Evolutionary conservation across 768 basidiomycete genomes (phyloP).

Genomic region (Kwoniella sp.): DNA sequence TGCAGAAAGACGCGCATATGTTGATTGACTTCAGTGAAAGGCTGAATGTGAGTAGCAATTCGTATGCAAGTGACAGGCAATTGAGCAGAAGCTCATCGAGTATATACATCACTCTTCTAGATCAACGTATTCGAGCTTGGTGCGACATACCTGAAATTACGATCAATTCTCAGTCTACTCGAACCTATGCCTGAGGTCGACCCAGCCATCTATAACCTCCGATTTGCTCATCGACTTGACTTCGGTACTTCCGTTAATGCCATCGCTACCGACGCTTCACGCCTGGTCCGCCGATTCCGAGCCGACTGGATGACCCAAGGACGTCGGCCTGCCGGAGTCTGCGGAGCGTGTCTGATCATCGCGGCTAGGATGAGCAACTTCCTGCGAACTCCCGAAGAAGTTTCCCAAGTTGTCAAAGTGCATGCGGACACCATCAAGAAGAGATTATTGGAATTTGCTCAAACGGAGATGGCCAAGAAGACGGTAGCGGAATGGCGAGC

Average conservation of each 20-base stretch:
- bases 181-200: slow-evolving; percentile 72
- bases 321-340: slow-evolving; percentile 93
- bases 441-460: slow-evolving; percentile 90
- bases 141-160: slow-evolving; percentile 88
- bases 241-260: slow-evolving; percentile 70
- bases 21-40: slow-evolving; percentile 98
- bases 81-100: background rate
- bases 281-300: slow-evolving; percentile 90
- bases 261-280: slow-evolving; percentile 89
- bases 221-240: slow-evolving; percentile 90
- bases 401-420: slow-evolving; percentile 98
- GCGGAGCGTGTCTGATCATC: slow-evolving; percentile 89
- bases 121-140: slow-evolving; percentile 98
- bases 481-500: slow-evolving; percentile 87
- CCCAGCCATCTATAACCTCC: slow-evolving; percentile 93
- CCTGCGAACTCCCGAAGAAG: slow-evolving; percentile 85
- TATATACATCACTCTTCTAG: slow-evolving; percentile 57
- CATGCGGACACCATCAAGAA: slow-evolving; percentile 94
- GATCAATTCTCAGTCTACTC: slow-evolving; percentile 67
- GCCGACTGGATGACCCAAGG: slow-evolving; percentile 98
- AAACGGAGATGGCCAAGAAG: slow-evolving; percentile 78
- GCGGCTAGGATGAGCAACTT: slow-evolving; percentile 99
- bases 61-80: background rate
- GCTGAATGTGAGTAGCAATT: slow-evolving; percentile 67
- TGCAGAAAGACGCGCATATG: slow-evolving; percentile 94